A percentile compares a stretch with the other conserved stretches of the same genome.
Conservation (phyloP, 768 basidiomycete species). For the Rhodosporidiobolus sp. region DNA sequence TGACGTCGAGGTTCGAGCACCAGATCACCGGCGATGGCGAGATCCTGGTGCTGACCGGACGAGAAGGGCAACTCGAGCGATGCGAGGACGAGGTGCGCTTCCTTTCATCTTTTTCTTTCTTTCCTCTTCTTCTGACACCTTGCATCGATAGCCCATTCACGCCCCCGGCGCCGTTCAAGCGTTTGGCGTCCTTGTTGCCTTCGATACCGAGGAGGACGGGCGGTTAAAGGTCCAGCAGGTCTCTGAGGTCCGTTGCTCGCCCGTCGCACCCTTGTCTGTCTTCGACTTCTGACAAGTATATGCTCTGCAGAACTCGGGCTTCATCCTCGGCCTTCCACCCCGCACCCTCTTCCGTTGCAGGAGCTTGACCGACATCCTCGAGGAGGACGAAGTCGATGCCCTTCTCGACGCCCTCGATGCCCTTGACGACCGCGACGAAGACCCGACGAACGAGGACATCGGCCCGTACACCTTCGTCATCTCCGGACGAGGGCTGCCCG, state of each 20-base stretch:
- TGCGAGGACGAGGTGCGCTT: slow-evolving; percentile 71
- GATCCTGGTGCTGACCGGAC: slow-evolving; percentile 63
- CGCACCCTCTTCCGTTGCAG: slow-evolving; percentile 66
- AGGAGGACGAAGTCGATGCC: slow-evolving; percentile 62
- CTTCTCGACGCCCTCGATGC: slow-evolving; percentile 74
- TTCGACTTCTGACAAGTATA: not conserved
- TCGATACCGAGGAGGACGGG: slow-evolving; percentile 62
- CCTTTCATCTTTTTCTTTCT: not conserved
- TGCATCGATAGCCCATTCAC: slow-evolving; percentile 62
- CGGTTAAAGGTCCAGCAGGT: slow-evolving; percentile 67
- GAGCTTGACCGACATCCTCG: slow-evolving; percentile 69
- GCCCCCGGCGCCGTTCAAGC: slow-evolving; percentile 78
- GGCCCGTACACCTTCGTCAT: slow-evolving; percentile 68
- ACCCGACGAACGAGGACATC: slow-evolving; percentile 44
- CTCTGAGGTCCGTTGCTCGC: slow-evolving; percentile 60
- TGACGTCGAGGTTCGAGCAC: slow-evolving; percentile 67
- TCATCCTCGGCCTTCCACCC: slow-evolving; percentile 71
- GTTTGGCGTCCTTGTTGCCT: slow-evolving; percentile 72
- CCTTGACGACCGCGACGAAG: slow-evolving; percentile 56
- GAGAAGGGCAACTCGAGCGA: slow-evolving; percentile 62
- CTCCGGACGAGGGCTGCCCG: slow-evolving; percentile 68
- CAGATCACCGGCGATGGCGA: slow-evolving; percentile 63
- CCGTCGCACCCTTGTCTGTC: not conserved
- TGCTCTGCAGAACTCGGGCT: slow-evolving; percentile 68
- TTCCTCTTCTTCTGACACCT: not conserved